Conservation (phyloP, 371 early-diverging fungal species). For the Saksenaea oblongispora region DNA sequence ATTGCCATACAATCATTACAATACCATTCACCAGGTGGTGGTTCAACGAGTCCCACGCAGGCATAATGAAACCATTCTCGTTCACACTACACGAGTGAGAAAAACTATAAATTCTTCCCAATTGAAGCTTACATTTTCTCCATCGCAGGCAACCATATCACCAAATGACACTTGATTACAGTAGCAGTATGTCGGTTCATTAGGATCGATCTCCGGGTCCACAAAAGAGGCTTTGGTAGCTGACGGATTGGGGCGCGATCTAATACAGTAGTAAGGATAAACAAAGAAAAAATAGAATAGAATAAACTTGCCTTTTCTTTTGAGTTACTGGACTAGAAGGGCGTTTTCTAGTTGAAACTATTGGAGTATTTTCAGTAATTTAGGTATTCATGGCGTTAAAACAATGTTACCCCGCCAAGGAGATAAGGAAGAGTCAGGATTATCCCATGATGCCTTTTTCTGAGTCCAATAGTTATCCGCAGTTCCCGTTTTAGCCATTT, state of each 20-base stretch:
- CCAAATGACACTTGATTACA: conserved; percentile 96
- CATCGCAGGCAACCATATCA: conserved; percentile 98
- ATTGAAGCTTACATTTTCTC: conserved; percentile 67
- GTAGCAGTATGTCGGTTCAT: conserved; percentile 94
- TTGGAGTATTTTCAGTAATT: neutral
- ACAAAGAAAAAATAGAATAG: neutral
- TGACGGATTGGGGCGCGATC: conserved; percentile 34
- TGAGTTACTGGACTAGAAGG: neutral
- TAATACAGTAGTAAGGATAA: neutral
- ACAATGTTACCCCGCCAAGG: neutral
- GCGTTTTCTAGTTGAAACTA: conserved; percentile 1
- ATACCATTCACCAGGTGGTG: conserved; percentile 93
- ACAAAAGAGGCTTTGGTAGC: conserved; percentile 23
- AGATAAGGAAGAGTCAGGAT: neutral
- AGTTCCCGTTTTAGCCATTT: conserved; percentile 43
- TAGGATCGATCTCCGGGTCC: conserved; percentile 89
- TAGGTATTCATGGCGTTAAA: conserved; percentile 1
- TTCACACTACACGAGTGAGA: conserved; percentile 63
- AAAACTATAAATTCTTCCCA: neutral
- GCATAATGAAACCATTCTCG: conserved; percentile 96
- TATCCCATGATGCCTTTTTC: conserved; percentile 12
- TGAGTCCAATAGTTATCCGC: conserved; percentile 36
- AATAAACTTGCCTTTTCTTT: neutral
- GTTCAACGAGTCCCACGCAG: conserved; percentile 84
- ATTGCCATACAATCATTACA: conserved; percentile 65